These are phyloP conservation scores for Gentiana macrophylla DNA, from an alignment of 257 asterid species.

Conservation along the genomic window DNA sequence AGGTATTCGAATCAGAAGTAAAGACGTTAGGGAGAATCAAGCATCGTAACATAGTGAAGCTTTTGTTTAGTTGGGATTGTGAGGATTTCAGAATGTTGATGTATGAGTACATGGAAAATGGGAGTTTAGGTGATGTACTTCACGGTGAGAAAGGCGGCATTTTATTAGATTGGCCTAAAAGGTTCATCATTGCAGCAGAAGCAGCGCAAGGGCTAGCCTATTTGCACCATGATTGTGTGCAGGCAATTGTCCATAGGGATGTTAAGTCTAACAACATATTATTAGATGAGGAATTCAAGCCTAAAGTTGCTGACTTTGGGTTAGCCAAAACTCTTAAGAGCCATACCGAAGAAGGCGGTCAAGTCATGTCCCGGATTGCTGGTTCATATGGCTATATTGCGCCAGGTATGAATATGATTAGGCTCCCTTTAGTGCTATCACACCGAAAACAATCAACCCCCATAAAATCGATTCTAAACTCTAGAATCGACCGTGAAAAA, in stretches of 20 bases:
- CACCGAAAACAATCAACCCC: no score
- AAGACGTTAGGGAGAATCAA: slow-evolving; percentile 49
- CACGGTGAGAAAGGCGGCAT: slow-evolving; percentile 51
- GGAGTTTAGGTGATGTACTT: slow-evolving; percentile 66
- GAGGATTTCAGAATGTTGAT: slow-evolving; percentile 56
- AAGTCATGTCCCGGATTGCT: slow-evolving; percentile 55
- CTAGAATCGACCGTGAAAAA: no score
- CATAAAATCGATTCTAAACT: no score
- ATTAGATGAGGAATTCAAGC: slow-evolving; percentile 27
- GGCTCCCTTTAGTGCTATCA: no score
- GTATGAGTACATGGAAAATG: slow-evolving; percentile 61
- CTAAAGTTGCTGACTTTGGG: slow-evolving; percentile 75
- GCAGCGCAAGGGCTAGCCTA: slow-evolving; percentile 86
- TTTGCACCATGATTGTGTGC: slow-evolving; percentile 60
- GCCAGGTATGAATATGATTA: slow-evolving; percentile 37
- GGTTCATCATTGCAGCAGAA: slow-evolving; percentile 56
- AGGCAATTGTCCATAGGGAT: slow-evolving; percentile 30
- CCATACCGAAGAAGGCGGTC: slow-evolving; percentile 26
- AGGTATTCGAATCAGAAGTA: slow-evolving; percentile 41
- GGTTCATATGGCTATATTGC: slow-evolving; percentile 90
- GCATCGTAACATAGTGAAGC: slow-evolving; percentile 63
- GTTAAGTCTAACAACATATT: slow-evolving; percentile 34
- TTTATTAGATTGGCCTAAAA: slow-evolving; percentile 62
- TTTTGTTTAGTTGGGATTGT: slow-evolving; percentile 53
- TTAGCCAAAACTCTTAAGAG: slow-evolving; percentile 47